Evolutionary conservation across 2,329 filamentous ascomycete genomes (phyloP), one percentile per base, ranked within the genome.

Genomic region (Epichloe scottii): DNA sequence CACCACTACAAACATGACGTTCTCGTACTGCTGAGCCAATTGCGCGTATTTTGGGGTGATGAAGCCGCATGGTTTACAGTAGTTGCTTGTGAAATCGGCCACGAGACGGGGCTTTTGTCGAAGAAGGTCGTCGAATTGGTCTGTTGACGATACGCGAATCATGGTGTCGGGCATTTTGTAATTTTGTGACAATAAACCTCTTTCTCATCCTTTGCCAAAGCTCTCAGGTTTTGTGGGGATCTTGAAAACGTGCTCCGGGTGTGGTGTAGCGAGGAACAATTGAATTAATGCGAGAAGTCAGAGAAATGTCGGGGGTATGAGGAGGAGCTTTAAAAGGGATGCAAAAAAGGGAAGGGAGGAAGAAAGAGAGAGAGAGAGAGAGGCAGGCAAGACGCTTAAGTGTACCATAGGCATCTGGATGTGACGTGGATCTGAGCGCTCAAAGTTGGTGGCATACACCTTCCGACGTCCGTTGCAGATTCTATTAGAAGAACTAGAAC

Each of bases 11-110:
- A 95, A 96, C 68, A 79, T 75, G 58, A 85, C 66, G 57, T 77
- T 68, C 71, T 78, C 79, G 53, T 70, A 65, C 40, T 81, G 69
- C 60, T 60, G 58, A 48, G 58, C 57, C 52, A 95, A 73, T 33
- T 46, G 30, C 4, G 34, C 4, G 30, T 51, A 55, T 55, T 82
- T 69, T 53, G 90, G 91, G 17, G 89, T 81, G 62, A 96, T 93
- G 61, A 83, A 78, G 76, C 90, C 95, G 85, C 91, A 97, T 54
- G 91, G 91, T 54, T 89, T 89, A 75, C 91, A 97, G 90, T 90
- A 96, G 11, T 8, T 40, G 45, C 48, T 48, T 8, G 84, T 89
- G 73, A 81, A 89, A 75, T 95, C 89, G 64, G 95, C 71, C 56
- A 95, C 72, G 60, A 91, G 77, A 45, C 74, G 73, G 63, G 79